Evolutionary conservation across 495 filamentous ascomycete genomes (phyloP), one percentile per base, ranked within the genome.

Genomic region (Penicillium macrosclerotiorum): DNA sequence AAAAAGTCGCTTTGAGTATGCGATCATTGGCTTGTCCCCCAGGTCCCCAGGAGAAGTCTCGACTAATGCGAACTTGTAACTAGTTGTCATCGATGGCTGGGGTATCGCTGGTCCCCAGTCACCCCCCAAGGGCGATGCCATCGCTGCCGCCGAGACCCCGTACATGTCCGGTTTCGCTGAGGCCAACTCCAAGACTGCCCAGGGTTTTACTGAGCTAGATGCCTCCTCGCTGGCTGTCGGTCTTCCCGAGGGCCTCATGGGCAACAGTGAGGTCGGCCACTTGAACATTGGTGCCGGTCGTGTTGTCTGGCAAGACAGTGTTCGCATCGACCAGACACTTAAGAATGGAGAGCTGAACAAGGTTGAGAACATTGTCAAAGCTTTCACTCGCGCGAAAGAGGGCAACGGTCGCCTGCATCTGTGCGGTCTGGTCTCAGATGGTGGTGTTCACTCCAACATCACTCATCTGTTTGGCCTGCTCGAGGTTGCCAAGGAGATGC

Each of bases 61-160:
- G 24, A 41, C 51, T 66, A 66, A 71, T 34, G 42, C 12, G 11
- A 45, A 23, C 51, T 35, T 50, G 24, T 47, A n/a, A n/a, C n/a
- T n/a, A 88, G 89, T 97, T 77, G 90, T 95, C 67, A 97, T 97
- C 75, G 94, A 98, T 73, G 93, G 93, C 52, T 98, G 93, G 93
- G 93, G 93, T 64, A 83, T 97, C 52, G 79, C 90, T 54, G 79
- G 80, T 61, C 83, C 83, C 49, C 72, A 84, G 31, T 90, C 89
- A 12, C 85, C 83, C 42, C 80, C 83, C 42, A 63, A 92, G 68
- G 93, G 93, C 64, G 90, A 98, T 79, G 93, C 93, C 60, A 97
- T 98, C 65, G 81, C 87, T 45, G 85, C 85, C 50, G 93, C 93
- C 51, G 77, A 95, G 53, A 96, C 93, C 29, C 93, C 93, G 24